Conservation (phyloP, 2,329 filamentous ascomycete genomes). For the Ceratocystis huliohia region DNA sequence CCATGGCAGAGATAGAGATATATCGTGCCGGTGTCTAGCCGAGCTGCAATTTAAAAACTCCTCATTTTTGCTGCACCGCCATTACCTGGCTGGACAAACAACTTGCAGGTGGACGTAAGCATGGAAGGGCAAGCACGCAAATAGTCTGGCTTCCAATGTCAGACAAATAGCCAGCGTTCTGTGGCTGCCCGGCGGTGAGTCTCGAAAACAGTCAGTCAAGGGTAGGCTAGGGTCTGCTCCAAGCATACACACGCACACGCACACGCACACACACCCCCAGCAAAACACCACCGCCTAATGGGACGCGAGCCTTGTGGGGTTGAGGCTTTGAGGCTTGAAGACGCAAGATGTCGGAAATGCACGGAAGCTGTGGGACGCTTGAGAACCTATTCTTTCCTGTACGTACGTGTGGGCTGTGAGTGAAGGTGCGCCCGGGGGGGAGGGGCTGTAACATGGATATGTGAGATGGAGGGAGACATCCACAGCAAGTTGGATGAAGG, state of each 20-base stretch:
- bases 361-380: background rate
- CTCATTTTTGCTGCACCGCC: background rate
- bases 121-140: background rate
- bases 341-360: background rate
- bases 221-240: background rate
- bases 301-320: no score
- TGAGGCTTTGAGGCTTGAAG: background rate
- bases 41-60: background rate
- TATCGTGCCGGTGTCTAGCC: background rate
- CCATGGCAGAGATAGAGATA: background rate
- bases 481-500: background rate
- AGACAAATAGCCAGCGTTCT: slow-evolving; percentile 1
- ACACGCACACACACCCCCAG: background rate
- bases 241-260: background rate
- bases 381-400: background rate
- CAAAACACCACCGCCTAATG: background rate
- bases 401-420: background rate
- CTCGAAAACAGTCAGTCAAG: background rate
- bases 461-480: background rate
- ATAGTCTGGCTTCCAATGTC: background rate
- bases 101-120: background rate
- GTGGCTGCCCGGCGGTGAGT: slow-evolving; percentile 13
- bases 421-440: background rate
- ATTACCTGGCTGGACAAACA: background rate
- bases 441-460: background rate